Evolutionary conservation across 257 asterid genomes (phyloP).

Genomic region (Gentiana macrophylla): DNA sequence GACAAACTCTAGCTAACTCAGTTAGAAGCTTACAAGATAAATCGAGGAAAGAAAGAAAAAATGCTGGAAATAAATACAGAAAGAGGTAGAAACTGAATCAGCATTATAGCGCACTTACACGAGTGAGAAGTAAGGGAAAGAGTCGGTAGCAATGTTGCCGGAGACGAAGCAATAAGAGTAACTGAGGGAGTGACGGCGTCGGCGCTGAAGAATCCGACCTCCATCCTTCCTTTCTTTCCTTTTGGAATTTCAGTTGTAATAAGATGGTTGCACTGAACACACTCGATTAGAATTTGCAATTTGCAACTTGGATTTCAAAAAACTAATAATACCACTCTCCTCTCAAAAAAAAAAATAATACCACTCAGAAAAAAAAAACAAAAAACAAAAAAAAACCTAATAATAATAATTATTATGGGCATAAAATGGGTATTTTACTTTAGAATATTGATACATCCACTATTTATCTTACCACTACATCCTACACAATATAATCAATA

Average conservation of each 20-base stretch:
- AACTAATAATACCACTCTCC: too few relatives aligned
- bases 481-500: too few relatives aligned
- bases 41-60: background rate
- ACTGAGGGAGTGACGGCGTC: background rate
- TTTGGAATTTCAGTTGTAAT: background rate
- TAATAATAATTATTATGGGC: too few relatives aligned
- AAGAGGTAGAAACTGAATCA: background rate
- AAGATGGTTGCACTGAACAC: too few relatives aligned
- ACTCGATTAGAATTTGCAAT: too few relatives aligned
- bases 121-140: constrained; percentile 2
- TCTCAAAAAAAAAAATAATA: too few relatives aligned
- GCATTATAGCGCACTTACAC: background rate
- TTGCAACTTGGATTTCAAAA: too few relatives aligned
- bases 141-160: background rate
- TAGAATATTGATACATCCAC: too few relatives aligned
- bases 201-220: constrained; percentile 7
- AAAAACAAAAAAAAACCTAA: too few relatives aligned
- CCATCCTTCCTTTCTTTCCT: background rate
- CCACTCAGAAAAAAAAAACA: too few relatives aligned
- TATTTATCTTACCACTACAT: too few relatives aligned
- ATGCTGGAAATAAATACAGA: background rate
- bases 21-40: background rate
- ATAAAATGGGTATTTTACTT: too few relatives aligned
- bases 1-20: background rate
- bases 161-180: background rate